Evolutionary conservation across 495 filamentous ascomycete genomes (phyloP), one percentile per base, ranked within the genome.

Genomic region (Trichoderma asperelloides): DNA sequence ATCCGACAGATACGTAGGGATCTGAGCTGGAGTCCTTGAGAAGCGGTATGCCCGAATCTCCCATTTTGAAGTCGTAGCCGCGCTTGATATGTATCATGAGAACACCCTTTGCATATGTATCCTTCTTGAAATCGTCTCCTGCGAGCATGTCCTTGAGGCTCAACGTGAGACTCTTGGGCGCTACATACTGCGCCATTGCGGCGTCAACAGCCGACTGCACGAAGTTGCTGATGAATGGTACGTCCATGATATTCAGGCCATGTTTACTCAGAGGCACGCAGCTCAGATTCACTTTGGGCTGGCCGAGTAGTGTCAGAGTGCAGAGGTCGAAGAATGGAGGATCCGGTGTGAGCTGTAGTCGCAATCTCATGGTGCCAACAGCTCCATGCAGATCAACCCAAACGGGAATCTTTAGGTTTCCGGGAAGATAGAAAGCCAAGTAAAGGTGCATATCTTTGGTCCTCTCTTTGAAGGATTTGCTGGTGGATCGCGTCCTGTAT

Each of bases 281-380:
- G 0, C 86, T 85, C 3, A 92, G 73, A 65, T 87, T 84, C n/a
- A 87, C 88, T 70, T 85, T 84, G 0, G 89, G 89, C 72, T 91
- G 89, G 6, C 94, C 94, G 84, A 97, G 96, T n/a, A 98, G 82
- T 2, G 91, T 98, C 72, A 97, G 94, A 2, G 93, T 96, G 64
- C 97, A 79, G 21, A 90, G 89, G 74, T 96, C 97, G 66, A 96
- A 77, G 77, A 97, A 98, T 0, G 94, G 94, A 9, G 93, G 86
- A 72, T 96, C 87, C 0, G 94, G 94, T 23, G 91, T 88, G 82
- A 98, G 87, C 63, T 91, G 88, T 11, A 97, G 79, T 40, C 93
- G 85, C 27, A 96, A 74, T 62, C 94, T 82, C 39, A 93, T 87
- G 1, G 94, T 98, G 3, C 92, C 93, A 13, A 98, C 90, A 23